Evolutionary conservation across 345 rosid genomes (phyloP).

Genomic region (Brassica incana): DNA sequence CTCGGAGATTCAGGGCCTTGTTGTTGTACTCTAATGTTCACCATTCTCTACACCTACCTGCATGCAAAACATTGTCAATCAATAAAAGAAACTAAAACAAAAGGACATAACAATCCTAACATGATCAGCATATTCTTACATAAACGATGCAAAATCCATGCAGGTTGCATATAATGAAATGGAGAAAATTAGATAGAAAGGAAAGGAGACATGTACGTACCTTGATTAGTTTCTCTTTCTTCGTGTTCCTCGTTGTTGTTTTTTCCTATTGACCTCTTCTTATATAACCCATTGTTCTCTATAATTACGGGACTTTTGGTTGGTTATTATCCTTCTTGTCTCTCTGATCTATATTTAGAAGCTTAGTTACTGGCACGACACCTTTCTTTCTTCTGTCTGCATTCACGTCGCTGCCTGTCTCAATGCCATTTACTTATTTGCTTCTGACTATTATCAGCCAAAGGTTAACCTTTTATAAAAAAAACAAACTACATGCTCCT

Average conservation of each 20-base stretch:
- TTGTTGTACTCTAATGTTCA: slow-evolving; percentile 45
- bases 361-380: slow-evolving; percentile 40
- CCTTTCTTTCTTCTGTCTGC: slow-evolving; percentile 28
- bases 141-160: neutral
- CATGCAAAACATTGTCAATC: slow-evolving; percentile 8
- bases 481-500: neutral
- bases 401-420: slow-evolving; percentile 38
- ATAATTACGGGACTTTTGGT: slow-evolving; percentile 32
- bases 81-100: neutral
- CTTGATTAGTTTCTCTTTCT: slow-evolving; percentile 17
- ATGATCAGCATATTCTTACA: neutral
- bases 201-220: slow-evolving; percentile 21
- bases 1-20: slow-evolving; percentile 51
- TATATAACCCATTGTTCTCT: slow-evolving; percentile 24
- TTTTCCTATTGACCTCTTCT: slow-evolving; percentile 15
- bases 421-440: neutral
- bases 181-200: neutral
- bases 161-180: neutral
- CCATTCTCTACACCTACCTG: slow-evolving; percentile 40
- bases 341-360: slow-evolving; percentile 34
- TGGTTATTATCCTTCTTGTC: slow-evolving; percentile 33
- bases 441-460: slow-evolving; percentile 5
- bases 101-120: neutral
- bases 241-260: slow-evolving; percentile 8
- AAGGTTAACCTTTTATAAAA: neutral